Conservation (phyloP, 129 eudicot species). For the Artemisia argyi region DNA sequence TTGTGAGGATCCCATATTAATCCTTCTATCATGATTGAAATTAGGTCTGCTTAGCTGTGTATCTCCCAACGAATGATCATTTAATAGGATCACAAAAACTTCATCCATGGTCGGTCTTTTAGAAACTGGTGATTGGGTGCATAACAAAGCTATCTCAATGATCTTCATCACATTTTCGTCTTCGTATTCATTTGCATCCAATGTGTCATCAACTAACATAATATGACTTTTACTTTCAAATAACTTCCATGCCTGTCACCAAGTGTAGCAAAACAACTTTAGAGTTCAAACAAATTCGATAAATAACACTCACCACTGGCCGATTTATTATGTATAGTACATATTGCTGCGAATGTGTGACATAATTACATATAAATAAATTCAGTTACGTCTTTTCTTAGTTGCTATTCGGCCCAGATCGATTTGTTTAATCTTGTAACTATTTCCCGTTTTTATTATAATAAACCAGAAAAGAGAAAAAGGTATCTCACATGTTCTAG, state of each 20-base stretch:
- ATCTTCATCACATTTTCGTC: slow-evolving; percentile 52
- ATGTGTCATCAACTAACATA: slow-evolving; percentile 1
- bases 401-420: no score
- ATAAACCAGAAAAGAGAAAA: neutral
- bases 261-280: neutral
- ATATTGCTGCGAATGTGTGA: no score
- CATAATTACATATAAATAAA: no score
- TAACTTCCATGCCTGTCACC: slow-evolving; percentile 6
- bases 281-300: neutral
- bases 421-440: neutral
- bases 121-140: slow-evolving; percentile 67
- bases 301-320: neutral
- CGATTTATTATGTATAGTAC: no score
- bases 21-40: slow-evolving; percentile 26
- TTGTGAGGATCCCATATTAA: slow-evolving; percentile 22
- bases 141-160: slow-evolving; percentile 65
- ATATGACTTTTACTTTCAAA: neutral
- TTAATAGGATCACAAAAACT: slow-evolving; percentile 50
- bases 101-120: slow-evolving; percentile 73
- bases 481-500: neutral
- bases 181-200: slow-evolving; percentile 34
- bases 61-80: slow-evolving; percentile 36
- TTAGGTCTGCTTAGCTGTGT: slow-evolving; percentile 38
- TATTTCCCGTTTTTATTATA: neutral
- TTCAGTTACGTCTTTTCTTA: no score